Percentiles rank a stretch among this genome's conserved stretches.
These are phyloP conservation scores for Aureobasidium vineae DNA, from an alignment of 2,329 filamentous ascomycete genomes.

Conservation along the genomic window DNA sequence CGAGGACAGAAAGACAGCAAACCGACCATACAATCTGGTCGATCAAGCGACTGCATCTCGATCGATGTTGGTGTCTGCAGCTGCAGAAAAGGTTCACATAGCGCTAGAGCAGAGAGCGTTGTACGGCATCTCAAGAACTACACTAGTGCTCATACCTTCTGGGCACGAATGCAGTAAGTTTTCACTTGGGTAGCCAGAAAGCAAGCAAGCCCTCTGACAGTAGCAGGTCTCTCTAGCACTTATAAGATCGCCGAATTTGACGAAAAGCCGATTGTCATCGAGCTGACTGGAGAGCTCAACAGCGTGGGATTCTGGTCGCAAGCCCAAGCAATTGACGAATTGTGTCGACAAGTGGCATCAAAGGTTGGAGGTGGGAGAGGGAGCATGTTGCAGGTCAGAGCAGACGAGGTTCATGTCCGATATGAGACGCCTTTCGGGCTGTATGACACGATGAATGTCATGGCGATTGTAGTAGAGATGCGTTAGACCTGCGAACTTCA, in stretches of 20 bases:
- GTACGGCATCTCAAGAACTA: constrained; percentile 35
- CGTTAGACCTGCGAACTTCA: neutral
- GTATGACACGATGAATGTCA: constrained; percentile 42
- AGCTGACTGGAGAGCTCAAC: constrained; percentile 35
- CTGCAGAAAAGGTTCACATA: constrained; percentile 30
- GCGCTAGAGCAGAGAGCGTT: constrained; percentile 30
- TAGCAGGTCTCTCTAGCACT: constrained; percentile 11
- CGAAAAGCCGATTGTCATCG: constrained; percentile 30
- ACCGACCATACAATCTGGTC: constrained; percentile 33
- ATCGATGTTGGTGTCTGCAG: constrained; percentile 36
- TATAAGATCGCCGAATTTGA: constrained; percentile 27
- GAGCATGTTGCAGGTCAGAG: constrained; percentile 35
- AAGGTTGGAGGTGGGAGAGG: constrained; percentile 20
- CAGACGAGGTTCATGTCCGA: constrained; percentile 45
- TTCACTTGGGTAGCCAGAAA: no score
- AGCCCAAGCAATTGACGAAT: constrained; percentile 33
- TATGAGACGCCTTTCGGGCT: constrained; percentile 47
- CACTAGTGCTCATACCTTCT: constrained; percentile 36
- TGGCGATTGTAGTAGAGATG: constrained; percentile 12
- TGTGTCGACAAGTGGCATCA: constrained; percentile 31
- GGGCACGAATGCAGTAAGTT: constrained; percentile 35
- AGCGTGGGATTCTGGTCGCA: constrained; percentile 38
- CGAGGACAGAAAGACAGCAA: constrained; percentile 24
- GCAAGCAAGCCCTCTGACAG: neutral
- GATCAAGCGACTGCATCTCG: constrained; percentile 36